Evolutionary conservation across 495 filamentous ascomycete species (phyloP).

Genomic region (Podospora bellae-mahoneyi): DNA sequence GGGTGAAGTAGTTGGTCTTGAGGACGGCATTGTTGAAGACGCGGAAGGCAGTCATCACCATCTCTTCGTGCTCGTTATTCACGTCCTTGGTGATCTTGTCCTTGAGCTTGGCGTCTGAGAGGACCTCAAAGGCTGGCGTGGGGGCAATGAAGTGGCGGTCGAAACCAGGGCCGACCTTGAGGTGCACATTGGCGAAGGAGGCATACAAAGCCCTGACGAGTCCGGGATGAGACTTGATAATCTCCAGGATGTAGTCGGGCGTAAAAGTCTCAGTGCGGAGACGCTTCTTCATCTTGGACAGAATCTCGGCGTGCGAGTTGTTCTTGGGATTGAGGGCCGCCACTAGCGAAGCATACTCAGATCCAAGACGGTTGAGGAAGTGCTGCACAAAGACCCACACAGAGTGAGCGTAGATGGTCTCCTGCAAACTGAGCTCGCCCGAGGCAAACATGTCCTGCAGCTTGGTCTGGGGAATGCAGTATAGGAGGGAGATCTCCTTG

Average conservation of each 20-base stretch:
- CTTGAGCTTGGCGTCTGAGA: constrained; percentile 75
- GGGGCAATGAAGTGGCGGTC: constrained; percentile 71
- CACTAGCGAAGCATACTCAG: constrained; percentile 82
- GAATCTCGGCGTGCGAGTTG: constrained; percentile 80
- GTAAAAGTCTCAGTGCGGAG: constrained; percentile 96
- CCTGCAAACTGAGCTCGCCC: constrained; percentile 88
- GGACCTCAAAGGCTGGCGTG: constrained; percentile 63
- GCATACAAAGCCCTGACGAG: constrained; percentile 87
- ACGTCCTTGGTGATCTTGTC: constrained; percentile 77
- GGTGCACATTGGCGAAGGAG: constrained; percentile 86
- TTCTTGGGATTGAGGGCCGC: constrained; percentile 72
- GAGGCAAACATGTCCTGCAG: constrained; percentile 84
- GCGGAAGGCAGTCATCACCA: constrained; percentile 96
- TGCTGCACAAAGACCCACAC: constrained; percentile 97
- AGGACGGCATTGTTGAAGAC: constrained; percentile 87
- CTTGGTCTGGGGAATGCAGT: constrained; percentile 96
- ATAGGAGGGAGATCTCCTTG: constrained; percentile 94
- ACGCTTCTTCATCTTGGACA: constrained; percentile 93
- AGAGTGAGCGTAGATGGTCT: constrained; percentile 95
- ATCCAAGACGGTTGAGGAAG: constrained; percentile 91
- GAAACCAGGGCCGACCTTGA: constrained; percentile 74
- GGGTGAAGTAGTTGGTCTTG: constrained; percentile 99
- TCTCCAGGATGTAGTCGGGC: constrained; percentile 94
- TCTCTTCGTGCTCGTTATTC: constrained; percentile 91
- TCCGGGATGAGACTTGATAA: constrained; percentile 87